These are phyloP conservation scores for Heliophila coronopifolia DNA, from an alignment of 441 rosid species.

Conservation along the genomic window DNA sequence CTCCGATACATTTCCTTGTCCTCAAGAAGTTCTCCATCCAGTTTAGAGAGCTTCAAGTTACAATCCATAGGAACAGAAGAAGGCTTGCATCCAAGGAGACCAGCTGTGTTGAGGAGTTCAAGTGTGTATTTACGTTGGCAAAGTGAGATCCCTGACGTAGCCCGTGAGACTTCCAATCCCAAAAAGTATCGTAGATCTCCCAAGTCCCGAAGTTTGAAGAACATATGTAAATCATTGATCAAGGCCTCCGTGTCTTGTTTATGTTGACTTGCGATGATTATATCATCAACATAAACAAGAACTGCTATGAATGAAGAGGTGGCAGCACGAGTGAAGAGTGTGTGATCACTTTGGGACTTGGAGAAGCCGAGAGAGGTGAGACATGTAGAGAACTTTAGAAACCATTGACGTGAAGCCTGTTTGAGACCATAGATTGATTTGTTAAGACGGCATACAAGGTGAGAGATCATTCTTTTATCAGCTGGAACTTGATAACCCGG, in stretches of 20 bases:
- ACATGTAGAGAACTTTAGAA: neutral
- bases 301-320: neutral
- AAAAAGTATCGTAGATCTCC: neutral
- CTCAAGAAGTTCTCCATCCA: too few relatives aligned
- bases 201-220: neutral
- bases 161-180: neutral
- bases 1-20: too few relatives aligned
- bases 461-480: too few relatives aligned
- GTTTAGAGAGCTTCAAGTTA: neutral
- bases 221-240: neutral
- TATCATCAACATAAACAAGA: neutral
- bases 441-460: too few relatives aligned
- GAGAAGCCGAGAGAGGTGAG: neutral
- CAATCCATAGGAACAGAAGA: neutral
- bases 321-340: neutral
- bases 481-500: too few relatives aligned
- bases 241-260: too few relatives aligned
- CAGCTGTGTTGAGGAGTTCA: neutral
- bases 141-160: neutral
- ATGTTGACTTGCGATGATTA: neutral
- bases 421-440: neutral
- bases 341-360: neutral
- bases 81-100: neutral
- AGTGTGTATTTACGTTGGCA: neutral
- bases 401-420: neutral